Evolutionary conservation across 306 rosid genomes (phyloP), one percentile per base, ranked within the genome.

Genomic region (Prunus mume): DNA sequence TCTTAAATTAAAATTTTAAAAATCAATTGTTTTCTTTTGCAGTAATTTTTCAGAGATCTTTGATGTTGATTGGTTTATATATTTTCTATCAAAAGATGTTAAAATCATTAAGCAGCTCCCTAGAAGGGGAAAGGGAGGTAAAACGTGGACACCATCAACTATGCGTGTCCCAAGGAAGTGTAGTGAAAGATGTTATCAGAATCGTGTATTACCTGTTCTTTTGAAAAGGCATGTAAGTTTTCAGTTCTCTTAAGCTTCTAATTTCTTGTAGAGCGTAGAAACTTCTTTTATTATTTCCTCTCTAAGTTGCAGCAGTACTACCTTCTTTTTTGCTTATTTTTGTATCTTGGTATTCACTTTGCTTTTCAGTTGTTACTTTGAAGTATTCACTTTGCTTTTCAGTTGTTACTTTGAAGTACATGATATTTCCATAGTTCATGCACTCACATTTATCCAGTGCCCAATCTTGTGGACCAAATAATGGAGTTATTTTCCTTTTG

Each of bases 101-200:
- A 92, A 91, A 83, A 89, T 96, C 74, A 87, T 92, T 83, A 90
- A 88, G 86, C 91, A 88, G 64, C 97, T 92, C 62, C 98, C 99
- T 34, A 86, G 78, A 62, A 91, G 73, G 85, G 87, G 96, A 62
- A 91, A 75, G 85, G 87, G 96, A 62, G 87, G 92, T 65, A 88
- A 86, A 87, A 65, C 72, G 28, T 83, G 88, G 87, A 86, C 85
- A 75, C 73, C 93, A 47, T 80, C 90, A 80, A 78, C 85, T 57
- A 91, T 96, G 98, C 97, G 96, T 66, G 99, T 96, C 65, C 99
- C 97, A 30, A 88, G 99, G 87, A 96, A 96, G 84, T 96, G 98
- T 70, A 96, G 43, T 79, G 99, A 96, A 88, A 91, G 90, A 83
- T 96, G 99, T 78, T 96, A 96, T 80, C 83, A 79, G 82, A 88